Base-by-base conservation (phyloP, 345 rosid genomes). In the Salix dunnii region DNA sequence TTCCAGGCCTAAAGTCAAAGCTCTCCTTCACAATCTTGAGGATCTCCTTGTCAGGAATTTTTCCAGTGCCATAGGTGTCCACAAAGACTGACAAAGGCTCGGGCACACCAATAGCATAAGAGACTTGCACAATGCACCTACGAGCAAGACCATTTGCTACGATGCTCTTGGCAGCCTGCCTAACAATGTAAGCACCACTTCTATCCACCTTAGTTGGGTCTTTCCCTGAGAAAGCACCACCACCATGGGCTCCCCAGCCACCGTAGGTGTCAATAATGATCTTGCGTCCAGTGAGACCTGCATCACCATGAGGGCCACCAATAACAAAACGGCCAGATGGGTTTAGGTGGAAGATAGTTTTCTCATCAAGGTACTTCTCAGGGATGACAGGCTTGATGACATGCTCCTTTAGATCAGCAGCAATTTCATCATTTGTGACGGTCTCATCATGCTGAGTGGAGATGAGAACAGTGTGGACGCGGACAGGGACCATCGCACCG, bases 1-100 rank as follows among this genome's bases (percentile, higher is more conserved):
- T 87, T 75, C 89, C 89, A 2, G 89, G 89, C 84, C 86, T 82
- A 53, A 85, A 85, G 71, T 85, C 84, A 14, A 82, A 82, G 70
- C 7, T 78, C 74, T 82, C 84, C 78, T 82, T 82, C 70, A 82
- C 84, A 20, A 82, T 78, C 68, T 74, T 71, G 17, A 82, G 81
- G 30, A 82, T 82, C 62, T 82, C 84, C 79, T 74, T 82, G 79
- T 82, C 84, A 6, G 84, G 81, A 36, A 82, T 82, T 78, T 74
- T 82, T 33, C 84, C 84, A 21, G 84, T 82, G 71, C 79, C 81
- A n/a, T 82, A 82, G 40, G 62, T n/a, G 67, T 78, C 84, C 28
- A 82, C 84, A n/a, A 82, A 82, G 28, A 82, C 84, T 2, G 84
- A 82, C 79, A 82, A 70, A 10, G 84, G 84, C 68, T 82, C 84